Percentiles rank a stretch among this genome's conserved stretches.
phyloP scores from a whole-genome alignment of 2,329 filamentous ascomycete species.

The Aspergillus udagawae region DNA sequence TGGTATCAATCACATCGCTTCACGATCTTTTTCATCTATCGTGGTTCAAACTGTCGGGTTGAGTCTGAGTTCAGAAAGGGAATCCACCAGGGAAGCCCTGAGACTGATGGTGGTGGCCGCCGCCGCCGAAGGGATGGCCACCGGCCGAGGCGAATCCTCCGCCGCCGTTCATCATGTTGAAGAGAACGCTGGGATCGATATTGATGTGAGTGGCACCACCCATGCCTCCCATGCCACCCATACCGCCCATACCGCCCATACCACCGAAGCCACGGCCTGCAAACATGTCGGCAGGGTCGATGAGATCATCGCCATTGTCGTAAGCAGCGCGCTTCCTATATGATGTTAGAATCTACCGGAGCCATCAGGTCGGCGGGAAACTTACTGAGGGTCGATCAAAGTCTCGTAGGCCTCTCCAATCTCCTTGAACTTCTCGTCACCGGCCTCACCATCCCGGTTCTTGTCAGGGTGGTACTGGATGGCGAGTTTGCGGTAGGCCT shows the following conservation, averaged over 20 bases:
- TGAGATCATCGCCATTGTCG: slow-evolving; percentile 86
- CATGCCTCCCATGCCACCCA: slow-evolving; percentile 56
- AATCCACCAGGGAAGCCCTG: slow-evolving; percentile 54
- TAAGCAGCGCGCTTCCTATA: slow-evolving; percentile 79
- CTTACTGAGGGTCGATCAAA: slow-evolving; percentile 86
- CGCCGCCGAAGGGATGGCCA: slow-evolving; percentile 37
- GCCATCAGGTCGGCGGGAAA: slow-evolving; percentile 21
- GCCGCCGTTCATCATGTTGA: slow-evolving; percentile 76
- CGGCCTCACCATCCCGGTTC: slow-evolving; percentile 75
- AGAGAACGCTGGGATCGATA: slow-evolving; percentile 74
- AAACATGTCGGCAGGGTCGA: slow-evolving; percentile 85
- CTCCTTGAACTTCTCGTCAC: slow-evolving; percentile 94
- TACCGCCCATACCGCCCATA: slow-evolving; percentile 38
- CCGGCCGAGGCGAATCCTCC: slow-evolving; percentile 49
- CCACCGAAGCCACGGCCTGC: slow-evolving; percentile 53
- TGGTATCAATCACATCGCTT: neutral
- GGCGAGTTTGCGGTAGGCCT: slow-evolving; percentile 91
- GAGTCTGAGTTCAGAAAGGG: slow-evolving; percentile 46
- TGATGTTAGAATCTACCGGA: slow-evolving; percentile 10
- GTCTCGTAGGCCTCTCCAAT: slow-evolving; percentile 96
- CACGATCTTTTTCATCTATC: neutral
- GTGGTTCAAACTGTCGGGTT: neutral
- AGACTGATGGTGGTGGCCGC: slow-evolving; percentile 16
- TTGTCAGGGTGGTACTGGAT: slow-evolving; percentile 96
- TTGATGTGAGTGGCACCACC: slow-evolving; percentile 44